These are phyloP conservation scores for Phycomyces nitens DNA, from an alignment of 192 early-diverging fungal genomes.

Conservation along the genomic window DNA sequence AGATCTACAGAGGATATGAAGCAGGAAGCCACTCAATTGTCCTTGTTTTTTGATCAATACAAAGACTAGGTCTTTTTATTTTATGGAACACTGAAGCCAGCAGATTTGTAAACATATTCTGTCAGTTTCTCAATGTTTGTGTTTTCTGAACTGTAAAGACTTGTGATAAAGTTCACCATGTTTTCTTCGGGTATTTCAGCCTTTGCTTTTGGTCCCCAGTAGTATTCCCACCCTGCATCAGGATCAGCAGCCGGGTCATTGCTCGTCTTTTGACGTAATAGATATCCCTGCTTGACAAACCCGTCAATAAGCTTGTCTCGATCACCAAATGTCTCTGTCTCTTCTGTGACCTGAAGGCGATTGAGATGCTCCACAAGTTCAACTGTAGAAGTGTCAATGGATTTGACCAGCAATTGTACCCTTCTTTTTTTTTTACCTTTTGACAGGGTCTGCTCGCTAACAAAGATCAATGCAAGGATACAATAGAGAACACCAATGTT, in stretches of 20 bases:
- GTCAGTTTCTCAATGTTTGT: neutral
- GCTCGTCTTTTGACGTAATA: conserved; percentile 36
- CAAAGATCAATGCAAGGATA: conserved; percentile 56
- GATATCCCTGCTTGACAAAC: conserved; percentile 51
- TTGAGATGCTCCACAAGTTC: conserved; percentile 17
- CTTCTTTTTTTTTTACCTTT: conserved; percentile 47
- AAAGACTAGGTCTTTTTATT: conserved; percentile 1
- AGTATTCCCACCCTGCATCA: conserved; percentile 41
- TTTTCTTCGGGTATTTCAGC: conserved; percentile 52
- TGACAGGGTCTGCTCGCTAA: conserved; percentile 44
- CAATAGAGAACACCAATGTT: conserved; percentile 54
- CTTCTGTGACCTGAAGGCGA: conserved; percentile 30
- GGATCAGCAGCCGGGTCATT: conserved; percentile 31
- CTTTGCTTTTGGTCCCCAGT: conserved; percentile 61
- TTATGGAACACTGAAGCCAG: conserved; percentile 4
- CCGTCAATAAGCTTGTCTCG: conserved; percentile 31
- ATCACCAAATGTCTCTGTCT: conserved; percentile 32
- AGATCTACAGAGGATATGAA: conserved; percentile 81
- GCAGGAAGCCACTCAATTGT: conserved; percentile 50
- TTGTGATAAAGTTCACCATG: conserved; percentile 51
- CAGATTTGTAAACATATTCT: conserved; percentile 8
- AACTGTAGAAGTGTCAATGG: neutral
- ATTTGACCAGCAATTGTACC: no score
- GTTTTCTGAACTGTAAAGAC: neutral
- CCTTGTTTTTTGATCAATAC: conserved; percentile 19